Percentiles rank a stretch among this genome's conserved stretches.
Conservation (phyloP, 2,329 filamentous ascomycete species). For the Xylariaceae sp. region DNA sequence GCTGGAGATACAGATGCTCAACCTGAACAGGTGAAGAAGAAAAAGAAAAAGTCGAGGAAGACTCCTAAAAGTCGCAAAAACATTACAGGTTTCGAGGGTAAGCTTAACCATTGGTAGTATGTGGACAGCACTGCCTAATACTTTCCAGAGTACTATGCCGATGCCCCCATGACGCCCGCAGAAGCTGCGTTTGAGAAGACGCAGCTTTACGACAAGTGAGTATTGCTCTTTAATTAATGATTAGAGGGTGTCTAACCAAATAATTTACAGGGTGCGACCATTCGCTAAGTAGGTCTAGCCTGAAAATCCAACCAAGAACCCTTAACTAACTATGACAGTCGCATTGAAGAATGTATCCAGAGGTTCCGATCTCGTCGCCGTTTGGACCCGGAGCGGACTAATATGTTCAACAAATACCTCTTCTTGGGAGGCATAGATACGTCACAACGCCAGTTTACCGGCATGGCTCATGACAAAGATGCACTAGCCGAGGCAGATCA, state of each 20-base stretch:
- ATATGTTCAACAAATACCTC: conserved; percentile 80
- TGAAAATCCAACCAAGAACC: neutral
- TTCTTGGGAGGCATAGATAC: conserved; percentile 80
- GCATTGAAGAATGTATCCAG: conserved; percentile 84
- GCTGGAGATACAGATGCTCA: neutral
- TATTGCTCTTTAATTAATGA: conserved; percentile 18
- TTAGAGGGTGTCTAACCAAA: conserved; percentile 8
- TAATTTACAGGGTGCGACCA: conserved; percentile 50
- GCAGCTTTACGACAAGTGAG: conserved; percentile 70
- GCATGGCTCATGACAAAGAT: conserved; percentile 58
- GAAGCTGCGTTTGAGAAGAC: conserved; percentile 70
- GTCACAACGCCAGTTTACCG: conserved; percentile 61
- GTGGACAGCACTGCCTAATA: conserved; percentile 7
- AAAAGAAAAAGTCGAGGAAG: conserved; percentile 13
- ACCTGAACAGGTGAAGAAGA: conserved; percentile 7
- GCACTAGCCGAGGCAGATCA: conserved; percentile 63
- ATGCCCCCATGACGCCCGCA: conserved; percentile 75
- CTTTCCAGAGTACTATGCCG: conserved; percentile 71
- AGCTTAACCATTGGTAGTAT: conserved; percentile 12
- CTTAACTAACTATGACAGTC: conserved; percentile 51
- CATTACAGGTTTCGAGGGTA: conserved; percentile 74
- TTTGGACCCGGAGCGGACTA: conserved; percentile 65
- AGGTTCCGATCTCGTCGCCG: conserved; percentile 80
- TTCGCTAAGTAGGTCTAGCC: conserved; percentile 61
- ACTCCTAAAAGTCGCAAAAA: conserved; percentile 45